Evolutionary conservation across 495 filamentous ascomycete species (phyloP).

Genomic region (Penicillium chermesinum): DNA sequence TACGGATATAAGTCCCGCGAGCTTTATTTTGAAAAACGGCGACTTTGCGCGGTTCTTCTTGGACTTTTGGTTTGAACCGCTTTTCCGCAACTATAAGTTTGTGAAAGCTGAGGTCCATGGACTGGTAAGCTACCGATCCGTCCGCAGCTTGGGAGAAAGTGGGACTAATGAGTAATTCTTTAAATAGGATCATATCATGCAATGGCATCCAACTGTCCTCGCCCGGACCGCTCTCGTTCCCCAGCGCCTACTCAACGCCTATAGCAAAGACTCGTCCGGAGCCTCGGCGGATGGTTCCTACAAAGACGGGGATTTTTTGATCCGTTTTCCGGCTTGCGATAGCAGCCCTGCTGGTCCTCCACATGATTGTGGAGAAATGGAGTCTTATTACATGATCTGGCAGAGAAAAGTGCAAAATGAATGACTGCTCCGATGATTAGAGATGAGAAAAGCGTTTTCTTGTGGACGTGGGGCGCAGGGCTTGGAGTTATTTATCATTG

Average conservation of each 20-base stretch:
- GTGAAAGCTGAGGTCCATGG: conserved; percentile 92
- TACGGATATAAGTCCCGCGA: conserved; percentile 69
- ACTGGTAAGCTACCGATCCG: conserved; percentile 55
- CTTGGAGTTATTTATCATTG: too few species aligned
- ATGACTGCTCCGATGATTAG: neutral
- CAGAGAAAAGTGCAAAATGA: conserved; percentile 27
- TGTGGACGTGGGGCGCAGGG: too few species aligned
- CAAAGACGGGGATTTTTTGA: conserved; percentile 80
- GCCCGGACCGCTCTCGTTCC: conserved; percentile 81
- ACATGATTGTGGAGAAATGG: conserved; percentile 67
- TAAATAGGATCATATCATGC: conserved; percentile 75
- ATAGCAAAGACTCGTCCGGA: conserved; percentile 48
- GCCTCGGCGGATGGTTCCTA: conserved; percentile 42
- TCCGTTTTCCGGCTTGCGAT: conserved; percentile 71
- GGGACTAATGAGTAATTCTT: conserved; percentile 3
- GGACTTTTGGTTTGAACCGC: conserved; percentile 93
- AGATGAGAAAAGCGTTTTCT: too few species aligned
- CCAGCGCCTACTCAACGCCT: conserved; percentile 76
- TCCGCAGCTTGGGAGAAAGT: neutral
- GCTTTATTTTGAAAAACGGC: conserved; percentile 75
- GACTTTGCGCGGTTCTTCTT: conserved; percentile 91
- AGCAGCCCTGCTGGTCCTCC: conserved; percentile 30
- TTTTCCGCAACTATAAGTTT: conserved; percentile 91
- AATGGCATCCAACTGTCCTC: conserved; percentile 98
- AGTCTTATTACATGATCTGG: conserved; percentile 49